These are phyloP conservation scores for Geoglossum cookeanum DNA, from an alignment of 2,329 filamentous ascomycete genomes.

Conservation along the genomic window DNA sequence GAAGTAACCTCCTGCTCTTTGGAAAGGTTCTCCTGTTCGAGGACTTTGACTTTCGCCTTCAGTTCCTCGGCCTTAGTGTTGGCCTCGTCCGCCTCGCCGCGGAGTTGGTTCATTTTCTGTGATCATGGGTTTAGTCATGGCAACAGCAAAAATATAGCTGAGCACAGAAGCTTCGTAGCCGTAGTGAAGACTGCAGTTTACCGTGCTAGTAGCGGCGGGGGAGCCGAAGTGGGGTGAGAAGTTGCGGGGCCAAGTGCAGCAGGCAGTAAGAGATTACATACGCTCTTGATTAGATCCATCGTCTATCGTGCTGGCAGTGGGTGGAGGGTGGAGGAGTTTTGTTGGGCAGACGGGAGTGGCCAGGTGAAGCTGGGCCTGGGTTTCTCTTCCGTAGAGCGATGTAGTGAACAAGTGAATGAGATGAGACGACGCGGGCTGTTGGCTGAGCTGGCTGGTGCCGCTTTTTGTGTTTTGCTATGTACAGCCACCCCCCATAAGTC, in stretches of 20 bases:
- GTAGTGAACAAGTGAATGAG: too few relatives aligned
- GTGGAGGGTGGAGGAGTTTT: background rate
- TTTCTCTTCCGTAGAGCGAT: too few relatives aligned
- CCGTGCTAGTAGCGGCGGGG: background rate
- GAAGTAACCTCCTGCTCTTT: slow-evolving; percentile 99
- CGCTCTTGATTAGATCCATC: slow-evolving; percentile 86
- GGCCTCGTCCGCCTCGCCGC: slow-evolving; percentile 80
- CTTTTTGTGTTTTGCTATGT: too few relatives aligned
- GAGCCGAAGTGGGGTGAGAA: slow-evolving; percentile 15
- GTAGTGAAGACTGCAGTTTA: slow-evolving; percentile 12
- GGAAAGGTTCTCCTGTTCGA: slow-evolving; percentile 86
- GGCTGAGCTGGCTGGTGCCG: background rate
- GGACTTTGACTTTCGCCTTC: slow-evolving; percentile 63
- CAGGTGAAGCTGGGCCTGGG: background rate
- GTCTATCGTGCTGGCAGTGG: slow-evolving; percentile 12
- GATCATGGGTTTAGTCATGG: background rate
- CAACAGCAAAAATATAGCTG: background rate
- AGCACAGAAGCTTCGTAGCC: slow-evolving; percentile 8
- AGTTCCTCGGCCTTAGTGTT: slow-evolving; percentile 70
- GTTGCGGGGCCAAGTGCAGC: slow-evolving; percentile 22
- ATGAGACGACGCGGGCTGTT: background rate
- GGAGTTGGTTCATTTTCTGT: slow-evolving; percentile 89
- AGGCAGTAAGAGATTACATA: slow-evolving; percentile 21
- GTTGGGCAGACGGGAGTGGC: background rate
- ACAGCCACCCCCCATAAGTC: too few relatives aligned